Evolutionary conservation across 148 eudicot species (phyloP).

Genomic region (Linanthus parryae): DNA sequence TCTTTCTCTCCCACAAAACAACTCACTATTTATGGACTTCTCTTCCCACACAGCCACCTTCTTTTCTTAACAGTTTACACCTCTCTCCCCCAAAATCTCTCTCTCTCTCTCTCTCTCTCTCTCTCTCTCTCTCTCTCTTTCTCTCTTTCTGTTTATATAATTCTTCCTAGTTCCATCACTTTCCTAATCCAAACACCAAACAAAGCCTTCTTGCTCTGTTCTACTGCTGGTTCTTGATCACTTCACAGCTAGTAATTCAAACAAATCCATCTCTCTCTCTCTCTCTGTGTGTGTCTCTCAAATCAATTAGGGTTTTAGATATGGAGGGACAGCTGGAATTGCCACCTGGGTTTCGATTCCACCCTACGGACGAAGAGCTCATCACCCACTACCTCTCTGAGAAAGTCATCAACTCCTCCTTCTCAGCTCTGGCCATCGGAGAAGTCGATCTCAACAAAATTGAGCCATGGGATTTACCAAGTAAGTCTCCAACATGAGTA

Average conservation of each 20-base stretch:
- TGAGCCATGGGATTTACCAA: slow-evolving; percentile 95
- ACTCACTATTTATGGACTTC: slow-evolving; percentile 38
- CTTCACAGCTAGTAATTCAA: background rate
- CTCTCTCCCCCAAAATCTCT: slow-evolving; percentile 20
- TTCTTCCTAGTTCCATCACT: background rate
- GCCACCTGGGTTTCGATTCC: slow-evolving; percentile 92
- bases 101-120: slow-evolving; percentile 17
- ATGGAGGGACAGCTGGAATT: slow-evolving; percentile 66
- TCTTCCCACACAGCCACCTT: slow-evolving; percentile 23
- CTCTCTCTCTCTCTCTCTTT: slow-evolving; percentile 9
- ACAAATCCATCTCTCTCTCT: slow-evolving; percentile 1
- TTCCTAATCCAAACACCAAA: background rate
- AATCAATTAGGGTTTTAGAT: slow-evolving; percentile 1
- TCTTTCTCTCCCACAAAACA: slow-evolving; percentile 32
- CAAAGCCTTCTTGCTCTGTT: background rate
- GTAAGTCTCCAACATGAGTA: slow-evolving; percentile 54
- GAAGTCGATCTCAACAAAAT: slow-evolving; percentile 86
- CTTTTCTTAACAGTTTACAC: no score
- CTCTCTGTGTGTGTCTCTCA: background rate
- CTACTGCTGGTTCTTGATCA: background rate
- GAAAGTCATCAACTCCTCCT: slow-evolving; percentile 42
- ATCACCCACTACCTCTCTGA: slow-evolving; percentile 59
- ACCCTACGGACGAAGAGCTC: slow-evolving; percentile 91
- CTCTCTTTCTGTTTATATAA: background rate
- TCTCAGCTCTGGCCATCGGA: slow-evolving; percentile 52